phyloP scores from a whole-genome alignment of 75 land plant species.

The Selaginella tamariscina region DNA sequence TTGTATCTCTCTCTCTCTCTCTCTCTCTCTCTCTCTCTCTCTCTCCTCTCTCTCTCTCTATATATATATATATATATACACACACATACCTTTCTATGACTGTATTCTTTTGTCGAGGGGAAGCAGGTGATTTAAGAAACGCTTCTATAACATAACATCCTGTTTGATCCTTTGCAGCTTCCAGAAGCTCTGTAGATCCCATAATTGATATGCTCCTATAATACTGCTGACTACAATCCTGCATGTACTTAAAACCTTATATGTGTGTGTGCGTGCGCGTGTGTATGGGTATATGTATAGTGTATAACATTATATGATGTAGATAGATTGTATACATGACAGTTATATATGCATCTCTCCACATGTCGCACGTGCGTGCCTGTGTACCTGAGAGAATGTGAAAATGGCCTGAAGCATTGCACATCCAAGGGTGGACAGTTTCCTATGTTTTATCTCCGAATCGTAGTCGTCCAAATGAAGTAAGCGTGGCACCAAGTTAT shows the following conservation, averaged over 20 bases:
- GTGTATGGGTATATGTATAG: neutral
- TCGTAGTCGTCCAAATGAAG: conserved; percentile 58
- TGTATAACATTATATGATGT: neutral
- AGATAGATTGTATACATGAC: no score
- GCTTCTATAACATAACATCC: conserved; percentile 73
- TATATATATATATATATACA: no score
- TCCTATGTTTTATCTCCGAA: conserved; percentile 37
- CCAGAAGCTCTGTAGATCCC: conserved; percentile 43
- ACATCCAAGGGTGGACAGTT: conserved; percentile 79
- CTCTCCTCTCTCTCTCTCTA: no score
- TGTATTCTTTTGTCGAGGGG: conserved; percentile 48
- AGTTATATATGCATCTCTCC: no score
- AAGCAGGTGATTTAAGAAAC: conserved; percentile 58
- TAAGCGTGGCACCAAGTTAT: conserved; percentile 53
- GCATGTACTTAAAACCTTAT: conserved; percentile 7
- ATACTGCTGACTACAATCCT: conserved; percentile 60
- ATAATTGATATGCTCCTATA: conserved; percentile 49
- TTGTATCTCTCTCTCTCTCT: no score
- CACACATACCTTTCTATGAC: conserved; percentile 65
- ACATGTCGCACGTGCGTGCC: no score
- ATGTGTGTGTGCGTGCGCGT: neutral
- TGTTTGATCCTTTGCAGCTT: conserved; percentile 63
- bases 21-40: no score
- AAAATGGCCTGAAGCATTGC: conserved; percentile 73
- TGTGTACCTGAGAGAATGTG: conserved; percentile 46